Conservation (phyloP, 371 early-diverging fungal species). For the Mortierella sp. region DNA sequence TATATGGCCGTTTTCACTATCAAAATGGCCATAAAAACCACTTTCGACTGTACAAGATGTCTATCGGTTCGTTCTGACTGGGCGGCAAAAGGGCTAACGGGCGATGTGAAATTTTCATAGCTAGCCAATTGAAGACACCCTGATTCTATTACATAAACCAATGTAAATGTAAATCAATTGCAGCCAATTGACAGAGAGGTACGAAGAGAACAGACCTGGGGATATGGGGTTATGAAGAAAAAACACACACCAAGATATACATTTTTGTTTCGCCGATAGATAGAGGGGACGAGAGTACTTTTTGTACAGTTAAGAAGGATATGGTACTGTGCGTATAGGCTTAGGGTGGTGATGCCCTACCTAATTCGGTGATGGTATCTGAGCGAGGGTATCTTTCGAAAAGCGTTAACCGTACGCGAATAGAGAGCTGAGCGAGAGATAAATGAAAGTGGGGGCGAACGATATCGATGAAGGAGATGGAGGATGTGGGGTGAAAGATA, state of each 20-base stretch:
- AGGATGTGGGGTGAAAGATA: background rate
- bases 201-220: background rate
- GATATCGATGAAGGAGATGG: no score
- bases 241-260: background rate
- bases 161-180: background rate
- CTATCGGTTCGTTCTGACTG: background rate
- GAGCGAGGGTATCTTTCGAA: background rate
- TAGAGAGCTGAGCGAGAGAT: background rate
- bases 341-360: background rate
- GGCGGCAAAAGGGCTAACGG: conserved; percentile 22
- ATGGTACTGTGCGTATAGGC: no score
- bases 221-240: background rate
- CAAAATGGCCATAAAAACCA: background rate
- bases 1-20: no score
- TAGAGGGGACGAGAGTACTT: background rate
- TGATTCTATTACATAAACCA: no score
- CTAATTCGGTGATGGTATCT: background rate
- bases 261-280: background rate
- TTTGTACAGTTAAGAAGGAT: background rate
- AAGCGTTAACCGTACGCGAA: background rate
- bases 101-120: background rate
- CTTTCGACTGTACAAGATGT: background rate
- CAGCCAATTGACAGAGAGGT: background rate
- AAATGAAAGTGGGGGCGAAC: background rate
- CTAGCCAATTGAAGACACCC: background rate